Evolutionary conservation across 169 alveolate species (phyloP).

Genomic region (Theileria annulata): DNA sequence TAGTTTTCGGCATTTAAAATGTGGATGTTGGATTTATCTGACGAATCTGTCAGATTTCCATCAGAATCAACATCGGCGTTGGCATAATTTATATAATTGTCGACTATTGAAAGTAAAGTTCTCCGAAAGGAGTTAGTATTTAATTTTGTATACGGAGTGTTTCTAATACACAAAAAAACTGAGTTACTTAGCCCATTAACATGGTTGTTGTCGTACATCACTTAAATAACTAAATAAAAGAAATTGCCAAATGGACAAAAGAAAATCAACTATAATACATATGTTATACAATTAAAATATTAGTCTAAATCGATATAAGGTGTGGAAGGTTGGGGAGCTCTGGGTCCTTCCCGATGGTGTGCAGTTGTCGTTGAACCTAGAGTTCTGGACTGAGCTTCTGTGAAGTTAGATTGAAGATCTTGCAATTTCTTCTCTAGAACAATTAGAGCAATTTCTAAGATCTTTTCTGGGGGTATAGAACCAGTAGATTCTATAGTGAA

Average conservation of each 20-base stretch:
- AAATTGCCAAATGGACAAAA: neutral
- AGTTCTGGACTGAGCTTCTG: conserved; percentile 66
- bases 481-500: conserved; percentile 90
- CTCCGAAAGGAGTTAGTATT: conserved; percentile 41
- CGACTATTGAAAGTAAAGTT: conserved; percentile 12
- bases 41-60: neutral
- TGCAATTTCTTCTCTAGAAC: conserved; percentile 79
- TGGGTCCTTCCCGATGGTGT: conserved; percentile 12
- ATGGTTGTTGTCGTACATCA: conserved; percentile 7
- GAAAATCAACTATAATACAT: neutral
- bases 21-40: neutral
- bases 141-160: conserved; percentile 57
- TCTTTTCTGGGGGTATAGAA: conserved; percentile 90
- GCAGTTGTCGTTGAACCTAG: conserved; percentile 45
- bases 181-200: conserved; percentile 31
- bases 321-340: conserved; percentile 35
- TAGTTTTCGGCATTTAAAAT: conserved; percentile 24
- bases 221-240: neutral
- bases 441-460: conserved; percentile 86
- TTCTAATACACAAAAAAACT: conserved; percentile 43
- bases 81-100: neutral
- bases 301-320: conserved; percentile 33
- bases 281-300: neutral
- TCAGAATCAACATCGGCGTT: conserved; percentile 11
- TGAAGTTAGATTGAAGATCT: conserved; percentile 47